These are phyloP conservation scores for Corymbia calophylla DNA, from an alignment of 441 rosid species.

Conservation along the genomic window DNA sequence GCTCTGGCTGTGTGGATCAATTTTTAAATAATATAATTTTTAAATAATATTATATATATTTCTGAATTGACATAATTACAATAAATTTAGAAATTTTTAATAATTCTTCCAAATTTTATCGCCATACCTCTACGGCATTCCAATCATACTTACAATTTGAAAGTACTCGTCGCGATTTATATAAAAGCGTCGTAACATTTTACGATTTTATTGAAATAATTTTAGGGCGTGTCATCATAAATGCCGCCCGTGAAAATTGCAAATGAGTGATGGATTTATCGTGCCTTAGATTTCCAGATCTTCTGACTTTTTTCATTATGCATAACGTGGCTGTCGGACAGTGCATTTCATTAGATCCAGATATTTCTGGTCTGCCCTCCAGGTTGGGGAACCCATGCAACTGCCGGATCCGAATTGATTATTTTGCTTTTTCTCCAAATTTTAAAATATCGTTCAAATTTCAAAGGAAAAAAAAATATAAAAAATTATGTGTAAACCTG, in stretches of 20 bases:
- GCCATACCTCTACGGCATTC: neutral
- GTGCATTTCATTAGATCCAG: neutral
- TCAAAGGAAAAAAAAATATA: neutral
- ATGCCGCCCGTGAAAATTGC: neutral
- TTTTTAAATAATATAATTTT: too few relatives aligned
- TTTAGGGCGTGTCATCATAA: neutral
- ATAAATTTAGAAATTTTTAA: too few relatives aligned
- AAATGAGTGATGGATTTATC: neutral
- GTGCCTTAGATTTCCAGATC: neutral
- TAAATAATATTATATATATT: too few relatives aligned
- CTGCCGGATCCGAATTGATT: rapidly evolving
- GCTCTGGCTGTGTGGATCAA: too few relatives aligned
- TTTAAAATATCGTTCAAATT: neutral
- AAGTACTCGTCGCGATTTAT: rapidly evolving
- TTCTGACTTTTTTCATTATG: neutral
- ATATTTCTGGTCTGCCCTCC: neutral
- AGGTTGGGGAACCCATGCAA: neutral
- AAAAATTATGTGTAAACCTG: neutral
- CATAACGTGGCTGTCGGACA: neutral
- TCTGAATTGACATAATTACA: too few relatives aligned
- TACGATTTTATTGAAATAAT: neutral
- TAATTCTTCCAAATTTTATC: too few relatives aligned
- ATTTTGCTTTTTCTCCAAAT: neutral
- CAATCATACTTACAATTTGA: neutral
- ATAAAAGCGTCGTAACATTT: neutral